A percentile compares a stretch with the other conserved stretches of the same genome.
These are phyloP conservation scores for Botrytis porri DNA, from an alignment of 2,329 filamentous ascomycete genomes.

Conservation along the genomic window DNA sequence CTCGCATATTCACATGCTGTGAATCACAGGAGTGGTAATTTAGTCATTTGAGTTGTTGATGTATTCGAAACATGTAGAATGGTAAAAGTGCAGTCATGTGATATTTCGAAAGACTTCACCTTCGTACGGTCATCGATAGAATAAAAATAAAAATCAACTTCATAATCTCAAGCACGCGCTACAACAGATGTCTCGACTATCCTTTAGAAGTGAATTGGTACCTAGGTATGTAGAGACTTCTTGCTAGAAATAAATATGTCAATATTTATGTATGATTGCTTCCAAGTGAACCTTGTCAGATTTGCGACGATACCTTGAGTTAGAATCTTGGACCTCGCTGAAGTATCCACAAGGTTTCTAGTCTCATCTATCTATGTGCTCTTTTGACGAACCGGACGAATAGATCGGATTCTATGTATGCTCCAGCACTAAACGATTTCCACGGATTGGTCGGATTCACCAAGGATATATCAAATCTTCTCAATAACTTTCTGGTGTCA, in stretches of 20 bases:
- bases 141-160: background rate
- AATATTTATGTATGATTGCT: background rate
- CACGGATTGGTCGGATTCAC: background rate
- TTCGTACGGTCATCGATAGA: background rate
- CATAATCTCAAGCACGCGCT: background rate
- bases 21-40: background rate
- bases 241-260: background rate
- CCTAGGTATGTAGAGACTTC: background rate
- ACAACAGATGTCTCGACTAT: background rate
- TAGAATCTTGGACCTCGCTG: background rate
- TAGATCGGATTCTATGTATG: background rate
- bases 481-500: background rate
- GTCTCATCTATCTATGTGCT: background rate
- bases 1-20: background rate
- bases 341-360: background rate
- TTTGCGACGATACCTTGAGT: background rate
- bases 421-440: background rate
- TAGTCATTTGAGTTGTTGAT: background rate
- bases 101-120: background rate
- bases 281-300: background rate
- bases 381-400: background rate
- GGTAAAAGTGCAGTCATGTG: background rate
- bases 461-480: conserved; percentile 4
- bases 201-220: background rate
- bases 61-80: background rate